Evolutionary conservation across 1,284 basidiomycete species (phyloP), one percentile per base, ranked within the genome.

Genomic region (Chalciporus sp.): DNA sequence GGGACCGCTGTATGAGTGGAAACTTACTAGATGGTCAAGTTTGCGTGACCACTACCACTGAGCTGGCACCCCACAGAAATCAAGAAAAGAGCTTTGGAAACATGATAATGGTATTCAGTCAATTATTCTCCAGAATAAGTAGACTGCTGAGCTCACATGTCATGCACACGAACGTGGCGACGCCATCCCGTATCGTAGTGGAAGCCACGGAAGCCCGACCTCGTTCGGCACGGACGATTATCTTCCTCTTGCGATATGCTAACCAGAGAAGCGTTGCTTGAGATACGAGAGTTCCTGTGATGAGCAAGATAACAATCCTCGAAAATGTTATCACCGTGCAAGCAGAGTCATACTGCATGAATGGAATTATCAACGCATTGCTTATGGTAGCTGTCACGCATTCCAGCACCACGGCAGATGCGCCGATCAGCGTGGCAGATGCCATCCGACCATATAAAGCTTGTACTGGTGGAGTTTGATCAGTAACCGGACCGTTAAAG

Each of bases 121-220:
- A 7, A 35, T 35, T 16, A 55, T 33, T 23, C 9, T n/a, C 11
- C 7, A 31, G 12, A 42, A 8, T 31, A 19, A 4, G 41, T 20
- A 10, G 27, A 14, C 29, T 8, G n/a, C 29, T 2, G 17, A 0
- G 16, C 64, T 63, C 26, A 65, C 64, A 41, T 37, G 39, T 35
- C 17, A 68, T 16, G 12, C 42, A 54, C 6, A 26, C 12, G 14
- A 68, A 66, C 7, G 53, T 61, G 1, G 59, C 1, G 7, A 56
- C 10, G 14, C 64, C 63, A 14, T 66, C 64, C 5, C 64, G 63
- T 16, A 66, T 66, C 11, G 65, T 68, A 3, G 64, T 33, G 10
- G 49, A 60, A 11, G 53, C 58, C 23, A 68, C 37, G 6, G 47
- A 44, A 3, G 43, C 14, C 42, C 53, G 46, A 16, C 28, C 14